These are phyloP conservation scores for Thymus mandschuricus DNA, from an alignment of 257 asterid genomes.

Conservation along the genomic window DNA sequence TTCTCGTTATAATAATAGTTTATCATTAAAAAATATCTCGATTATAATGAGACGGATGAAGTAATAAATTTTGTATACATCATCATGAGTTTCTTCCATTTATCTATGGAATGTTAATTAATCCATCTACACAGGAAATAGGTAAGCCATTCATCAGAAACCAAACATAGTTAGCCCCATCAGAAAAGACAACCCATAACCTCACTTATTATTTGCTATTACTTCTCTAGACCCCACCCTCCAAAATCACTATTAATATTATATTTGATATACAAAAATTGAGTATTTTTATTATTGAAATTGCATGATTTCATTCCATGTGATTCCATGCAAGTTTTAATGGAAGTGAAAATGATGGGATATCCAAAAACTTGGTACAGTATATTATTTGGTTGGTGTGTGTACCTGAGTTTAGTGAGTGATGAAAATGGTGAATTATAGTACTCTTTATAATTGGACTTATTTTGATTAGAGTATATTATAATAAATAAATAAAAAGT, in stretches of 20 bases:
- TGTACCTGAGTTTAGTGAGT: neutral
- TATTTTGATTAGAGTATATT: neutral
- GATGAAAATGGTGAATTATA: neutral
- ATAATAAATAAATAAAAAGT: no score
- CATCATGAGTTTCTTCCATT: no score
- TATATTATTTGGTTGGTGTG: neutral
- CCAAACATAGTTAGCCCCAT: conserved; percentile 29
- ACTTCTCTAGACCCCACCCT: neutral
- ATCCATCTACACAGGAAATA: neutral
- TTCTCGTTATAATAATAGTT: no score
- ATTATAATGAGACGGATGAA: no score
- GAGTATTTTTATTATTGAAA: no score
- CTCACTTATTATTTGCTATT: neutral
- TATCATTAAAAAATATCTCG: no score
- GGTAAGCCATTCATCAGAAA: conserved; percentile 12
- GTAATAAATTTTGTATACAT: no score
- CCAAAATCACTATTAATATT: neutral
- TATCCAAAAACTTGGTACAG: neutral
- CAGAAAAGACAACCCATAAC: conserved; percentile 30
- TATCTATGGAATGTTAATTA: neutral
- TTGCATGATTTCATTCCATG: no score
- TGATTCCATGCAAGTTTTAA: neutral
- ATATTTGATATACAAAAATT: no score
- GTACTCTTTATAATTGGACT: neutral
- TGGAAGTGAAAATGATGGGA: neutral